Percentiles rank a stretch among this genome's conserved stretches.
Evolutionary conservation across 1,284 basidiomycete genomes (phyloP).

Genomic region (Apiotrichum siamense): DNA sequence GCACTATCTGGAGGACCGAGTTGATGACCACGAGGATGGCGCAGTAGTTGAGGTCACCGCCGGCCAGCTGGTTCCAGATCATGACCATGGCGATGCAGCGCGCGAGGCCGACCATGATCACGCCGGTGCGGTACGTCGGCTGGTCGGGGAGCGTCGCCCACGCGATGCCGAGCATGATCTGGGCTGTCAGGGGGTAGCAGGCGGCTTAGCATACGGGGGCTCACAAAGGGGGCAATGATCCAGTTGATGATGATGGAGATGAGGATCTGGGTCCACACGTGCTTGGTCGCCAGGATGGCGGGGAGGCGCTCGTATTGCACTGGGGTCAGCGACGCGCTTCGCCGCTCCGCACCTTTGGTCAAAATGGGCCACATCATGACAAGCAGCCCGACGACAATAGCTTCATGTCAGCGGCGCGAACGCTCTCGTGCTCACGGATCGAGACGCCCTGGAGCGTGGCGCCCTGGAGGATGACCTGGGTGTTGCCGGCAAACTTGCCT

Average conservation of each 20-base stretch:
- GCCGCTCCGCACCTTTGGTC: constrained; percentile 39
- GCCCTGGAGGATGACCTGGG: constrained; percentile 24
- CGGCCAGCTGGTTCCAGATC: constrained; percentile 75
- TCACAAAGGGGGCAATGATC: constrained; percentile 64
- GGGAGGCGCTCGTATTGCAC: constrained; percentile 71
- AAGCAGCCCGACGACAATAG: constrained; percentile 68
- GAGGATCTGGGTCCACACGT: constrained; percentile 64
- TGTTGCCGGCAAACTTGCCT: constrained; percentile 27
- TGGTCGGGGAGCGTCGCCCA: constrained; percentile 80
- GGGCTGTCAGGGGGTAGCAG: neutral
- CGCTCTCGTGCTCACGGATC: constrained; percentile 31
- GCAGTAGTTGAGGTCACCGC: constrained; percentile 69
- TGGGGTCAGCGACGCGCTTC: constrained; percentile 43
- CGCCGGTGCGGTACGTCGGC: constrained; percentile 51
- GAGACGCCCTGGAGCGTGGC: constrained; percentile 41
- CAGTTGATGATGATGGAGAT: constrained; percentile 74
- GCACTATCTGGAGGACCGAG: constrained; percentile 63
- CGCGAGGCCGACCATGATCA: constrained; percentile 59
- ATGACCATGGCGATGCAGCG: constrained; percentile 67
- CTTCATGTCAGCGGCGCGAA: constrained; percentile 42
- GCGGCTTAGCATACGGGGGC: neutral
- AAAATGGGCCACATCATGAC: constrained; percentile 87
- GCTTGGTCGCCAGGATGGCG: constrained; percentile 53
- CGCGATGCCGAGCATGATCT: constrained; percentile 71
- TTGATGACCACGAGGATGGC: constrained; percentile 60